Evolutionary conservation across 139 green algal species (phyloP), one percentile per base, ranked within the genome.

Genomic region (Chlamydomonas eustigma): DNA sequence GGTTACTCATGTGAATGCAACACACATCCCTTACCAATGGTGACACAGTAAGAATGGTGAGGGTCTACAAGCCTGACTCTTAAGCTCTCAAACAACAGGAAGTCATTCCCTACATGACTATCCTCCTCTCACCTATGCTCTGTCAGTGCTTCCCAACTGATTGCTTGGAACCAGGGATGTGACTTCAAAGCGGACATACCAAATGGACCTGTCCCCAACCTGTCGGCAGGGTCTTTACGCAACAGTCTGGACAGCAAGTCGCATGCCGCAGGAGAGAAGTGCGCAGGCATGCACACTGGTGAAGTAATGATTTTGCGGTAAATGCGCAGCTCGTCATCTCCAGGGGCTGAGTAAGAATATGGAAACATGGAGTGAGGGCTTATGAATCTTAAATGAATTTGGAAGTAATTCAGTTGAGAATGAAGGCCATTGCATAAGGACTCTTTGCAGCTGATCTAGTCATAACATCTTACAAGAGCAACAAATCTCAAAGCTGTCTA

Each of bases 101-200:
- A 12, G 22, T 12, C 12, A 58, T 58, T 22, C 12, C 44, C 12
- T 12, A 12, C 44, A 58, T 12, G 22, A 69, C 18, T 8, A 69
- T 6, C n/a, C 65, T 3, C 4, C 31, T 37, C 68, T 58, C 68
- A 76, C 70, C 70, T 76, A 33, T 76, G 70, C 39, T 76, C 70
- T 35, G 37, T 63, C 38, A 92, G 80, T 5, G 78, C 82, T 6
- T 84, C 70, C 90, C 90, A 94, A 77, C 89, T 77, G 30, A 93
- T 81, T 36, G 44, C 51, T 1, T 39, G 69, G 67, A 95, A 94
- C 79, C 85, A 95, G 39, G 83, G 79, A 77, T 95, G 89, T 0
- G 39, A 51, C 82, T 89, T 92, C 6, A 95, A 74, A 4, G 37
- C 30, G 37, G 51, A 44, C 76, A 85, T 32, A 18, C 77, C 72